Evolutionary conservation across 768 basidiomycete species (phyloP), one percentile per base, ranked within the genome.

Genomic region (Hygrocybe punicea): DNA sequence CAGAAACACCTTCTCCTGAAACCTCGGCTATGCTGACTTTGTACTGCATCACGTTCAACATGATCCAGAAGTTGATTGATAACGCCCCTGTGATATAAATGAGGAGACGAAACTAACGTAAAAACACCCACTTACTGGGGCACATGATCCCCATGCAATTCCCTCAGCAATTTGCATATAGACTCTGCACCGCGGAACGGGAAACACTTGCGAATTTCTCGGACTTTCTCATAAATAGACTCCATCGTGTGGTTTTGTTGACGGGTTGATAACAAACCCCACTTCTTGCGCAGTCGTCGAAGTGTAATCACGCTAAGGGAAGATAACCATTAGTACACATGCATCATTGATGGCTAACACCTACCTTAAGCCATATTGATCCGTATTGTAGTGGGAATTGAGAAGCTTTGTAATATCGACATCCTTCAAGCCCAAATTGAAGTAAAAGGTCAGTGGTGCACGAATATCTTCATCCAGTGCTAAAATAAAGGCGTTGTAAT

Each of bases 1-100:
- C 63, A 73, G 51, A 69, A 75, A 0, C 47, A 51, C 3, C 59
- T 56, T 1, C 67, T 57, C 11, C 57, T 59, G 9, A 74, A 62
- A 1, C 60, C 36, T 7, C 48, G 10, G 5, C 53, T 53, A 34
- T 51, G 42, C 0, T 57, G 56, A 13, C 39, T 19, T 1, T 29
- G 10, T 0, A 67, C 52, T 2, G 56, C 55, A 2, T 65, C 51
- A 6, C 60, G 59, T 39, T 68, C 58, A 33, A 53, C 48, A 24
- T 25, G 17, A 9, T 58, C 42, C 42, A 65, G 55, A 45, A 34
- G 48, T 9, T 36, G 29, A 13, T 19, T 13, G 17, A 63, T 44
- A 8, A 59, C 16, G 4, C 45, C 14, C 47, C 62, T 63, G 35
- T 33, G 11, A 19, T 9, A 8, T 19, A n/a, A 39, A n/a, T n/a